Base-by-base conservation (phyloP, 1,284 basidiomycete species). In the Ustilago nuda region DNA sequence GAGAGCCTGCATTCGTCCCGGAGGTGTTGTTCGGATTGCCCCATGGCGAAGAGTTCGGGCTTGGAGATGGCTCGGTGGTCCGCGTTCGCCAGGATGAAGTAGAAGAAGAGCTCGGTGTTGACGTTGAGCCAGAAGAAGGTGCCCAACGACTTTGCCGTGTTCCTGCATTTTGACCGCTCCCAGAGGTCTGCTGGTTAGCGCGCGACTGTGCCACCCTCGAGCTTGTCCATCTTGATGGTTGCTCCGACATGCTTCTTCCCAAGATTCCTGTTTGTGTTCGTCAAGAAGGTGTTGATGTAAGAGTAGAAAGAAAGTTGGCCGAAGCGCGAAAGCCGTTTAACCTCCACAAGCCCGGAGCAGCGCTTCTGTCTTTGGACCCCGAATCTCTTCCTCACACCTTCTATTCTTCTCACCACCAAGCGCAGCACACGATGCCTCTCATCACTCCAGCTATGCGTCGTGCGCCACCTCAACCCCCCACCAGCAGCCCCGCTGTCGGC, bases 141-240 rank as follows among this genome's bases (percentile, higher is more conserved):
- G 65, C 70, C 70, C 71, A 73, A 54, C 71, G 61, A 52, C 71
- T 68, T 51, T 73, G 71, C 51, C 61, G 58, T 13, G 71, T 46
- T 3, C 65, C 62, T 5, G 30, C 48, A n/a, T 17, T 61, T 33
- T 33, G 11, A 13, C 48, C 43, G 37, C 27, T 43, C 30, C 33
- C 23, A 12, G 57, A n/a, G 6, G 57, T 2, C n/a, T 61, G 61
- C 53, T 72, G 60, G 17, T 50, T 27, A 12, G 48, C 33, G 0
- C 55, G 53, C 1, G 23, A 8, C 4, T 58, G 46, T 4, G 65
- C 55, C 11, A 59, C 55, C 35, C 59, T 33, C 0, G 71, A 68
- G 59, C 71, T 73, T 0, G 66, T 53, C 71, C 71, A 73, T 46
- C 30, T 60, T 5, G 60, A 39, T 5, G 60, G 32, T 32, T 61